Evolutionary conservation across 2,329 filamentous ascomycete species (phyloP).

Genomic region (Epichloe uncinata): DNA sequence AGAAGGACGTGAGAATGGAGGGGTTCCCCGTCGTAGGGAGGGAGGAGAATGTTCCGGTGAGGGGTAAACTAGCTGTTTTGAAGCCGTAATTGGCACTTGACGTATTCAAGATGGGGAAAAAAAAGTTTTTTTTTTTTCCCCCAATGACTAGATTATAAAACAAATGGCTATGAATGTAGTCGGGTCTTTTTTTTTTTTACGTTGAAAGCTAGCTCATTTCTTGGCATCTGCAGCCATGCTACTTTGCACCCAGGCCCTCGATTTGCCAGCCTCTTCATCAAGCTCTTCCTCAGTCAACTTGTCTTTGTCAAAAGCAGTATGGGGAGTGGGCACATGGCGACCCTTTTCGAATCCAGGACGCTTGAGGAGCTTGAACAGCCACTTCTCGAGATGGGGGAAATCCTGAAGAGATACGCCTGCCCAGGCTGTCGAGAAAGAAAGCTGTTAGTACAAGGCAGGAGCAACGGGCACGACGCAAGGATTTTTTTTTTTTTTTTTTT

Average conservation of each 20-base stretch:
- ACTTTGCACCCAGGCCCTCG: slow-evolving; percentile 51
- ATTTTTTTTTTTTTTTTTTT: too few relatives aligned
- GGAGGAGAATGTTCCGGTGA: slow-evolving; percentile 26
- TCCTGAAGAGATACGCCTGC: slow-evolving; percentile 48
- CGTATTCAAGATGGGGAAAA: too few relatives aligned
- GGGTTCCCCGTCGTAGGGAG: slow-evolving; percentile 23
- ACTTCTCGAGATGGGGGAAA: slow-evolving; percentile 63
- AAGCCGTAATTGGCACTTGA: slow-evolving; percentile 2
- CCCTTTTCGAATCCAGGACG: slow-evolving; percentile 65
- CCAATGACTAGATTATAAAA: not conserved
- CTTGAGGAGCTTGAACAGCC: slow-evolving; percentile 58
- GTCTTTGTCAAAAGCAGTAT: slow-evolving; percentile 43
- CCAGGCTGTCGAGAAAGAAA: slow-evolving; percentile 15
- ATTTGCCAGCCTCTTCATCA: slow-evolving; percentile 39
- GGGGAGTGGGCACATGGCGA: slow-evolving; percentile 53
- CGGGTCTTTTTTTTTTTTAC: too few relatives aligned
- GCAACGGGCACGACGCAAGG: not conserved
- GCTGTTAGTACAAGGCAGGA: not conserved
- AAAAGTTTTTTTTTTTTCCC: not conserved
- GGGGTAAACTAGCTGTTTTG: slow-evolving; percentile 23
- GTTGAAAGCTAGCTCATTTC: slow-evolving; percentile 19
- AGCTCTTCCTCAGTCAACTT: slow-evolving; percentile 36
- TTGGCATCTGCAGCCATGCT: slow-evolving; percentile 56
- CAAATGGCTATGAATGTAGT: not conserved
- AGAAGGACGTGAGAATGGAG: slow-evolving; percentile 36